A percentile compares a stretch with the other conserved stretches of the same genome.
Conservation (phyloP, 768 basidiomycete species). For the Favolaschia claudopus region DNA sequence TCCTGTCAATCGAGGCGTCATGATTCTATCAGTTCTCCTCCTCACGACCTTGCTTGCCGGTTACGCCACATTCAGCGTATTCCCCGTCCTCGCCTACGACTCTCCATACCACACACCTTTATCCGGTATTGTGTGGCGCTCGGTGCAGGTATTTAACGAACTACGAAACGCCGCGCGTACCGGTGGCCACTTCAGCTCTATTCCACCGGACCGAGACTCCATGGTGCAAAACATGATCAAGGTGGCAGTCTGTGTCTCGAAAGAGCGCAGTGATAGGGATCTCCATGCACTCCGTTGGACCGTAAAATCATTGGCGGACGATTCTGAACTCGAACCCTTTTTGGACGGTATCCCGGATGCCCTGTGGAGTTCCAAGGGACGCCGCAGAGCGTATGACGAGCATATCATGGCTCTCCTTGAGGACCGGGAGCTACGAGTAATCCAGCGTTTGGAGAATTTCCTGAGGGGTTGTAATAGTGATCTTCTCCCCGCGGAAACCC, state of each 20-base stretch:
- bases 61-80: not conserved
- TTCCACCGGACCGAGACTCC: not conserved
- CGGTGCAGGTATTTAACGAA: too few relatives aligned
- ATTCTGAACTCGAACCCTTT: not conserved
- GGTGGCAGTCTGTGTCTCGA: not conserved
- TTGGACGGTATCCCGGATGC: not conserved
- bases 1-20: not conserved
- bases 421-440: not conserved
- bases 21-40: not conserved
- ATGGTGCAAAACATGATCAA: not conserved
- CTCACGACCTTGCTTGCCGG: not conserved
- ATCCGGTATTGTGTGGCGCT: not conserved
- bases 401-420: not conserved
- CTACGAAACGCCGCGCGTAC: too few relatives aligned
- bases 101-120: conserved; percentile 1
- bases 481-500: not conserved
- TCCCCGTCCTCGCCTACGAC: not conserved
- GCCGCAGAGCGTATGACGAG: not conserved
- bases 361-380: not conserved
- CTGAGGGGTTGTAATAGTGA: not conserved
- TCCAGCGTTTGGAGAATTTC: not conserved
- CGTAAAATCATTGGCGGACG: not conserved
- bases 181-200: too few relatives aligned
- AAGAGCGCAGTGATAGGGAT: not conserved
- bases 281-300: not conserved